Conservation (phyloP, 2,329 filamentous ascomycete genomes). For the Pseudogymnoascus sp. region DNA sequence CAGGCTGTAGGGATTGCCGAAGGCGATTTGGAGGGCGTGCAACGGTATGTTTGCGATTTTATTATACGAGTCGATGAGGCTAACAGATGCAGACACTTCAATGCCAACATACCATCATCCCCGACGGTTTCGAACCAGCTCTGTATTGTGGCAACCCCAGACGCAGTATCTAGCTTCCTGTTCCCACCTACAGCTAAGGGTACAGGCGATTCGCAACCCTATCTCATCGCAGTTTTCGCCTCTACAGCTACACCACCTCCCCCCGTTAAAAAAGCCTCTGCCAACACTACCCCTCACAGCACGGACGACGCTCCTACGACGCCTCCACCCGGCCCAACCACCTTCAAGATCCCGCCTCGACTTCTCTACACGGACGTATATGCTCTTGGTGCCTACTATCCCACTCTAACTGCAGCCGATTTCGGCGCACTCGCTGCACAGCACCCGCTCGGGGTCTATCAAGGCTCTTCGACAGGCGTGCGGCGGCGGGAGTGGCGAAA, state of each 20-base stretch:
- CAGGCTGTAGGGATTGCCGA: slow-evolving; percentile 19
- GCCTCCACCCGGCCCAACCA: slow-evolving; percentile 9
- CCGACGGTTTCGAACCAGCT: slow-evolving; percentile 15
- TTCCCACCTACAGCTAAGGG: neutral
- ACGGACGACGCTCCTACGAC: neutral
- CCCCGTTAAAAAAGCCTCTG: neutral
- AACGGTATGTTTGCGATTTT: slow-evolving; percentile 17
- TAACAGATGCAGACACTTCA: slow-evolving; percentile 19
- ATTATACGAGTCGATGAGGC: neutral
- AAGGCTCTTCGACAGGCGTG: slow-evolving; percentile 21
- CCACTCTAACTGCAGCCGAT: slow-evolving; percentile 10
- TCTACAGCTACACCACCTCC: neutral
- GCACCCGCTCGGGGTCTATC: slow-evolving; percentile 24
- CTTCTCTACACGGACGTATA: slow-evolving; percentile 21
- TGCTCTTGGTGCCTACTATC: slow-evolving; percentile 12
- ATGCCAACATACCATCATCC: slow-evolving; percentile 14
- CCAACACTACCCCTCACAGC: neutral
- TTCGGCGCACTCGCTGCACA: slow-evolving; percentile 16
- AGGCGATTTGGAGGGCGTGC: slow-evolving; percentile 20
- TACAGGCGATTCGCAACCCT: slow-evolving; percentile 16
- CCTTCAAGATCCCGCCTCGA: slow-evolving; percentile 19
- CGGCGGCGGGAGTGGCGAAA: slow-evolving; percentile 21
- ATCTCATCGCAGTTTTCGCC: slow-evolving; percentile 12
- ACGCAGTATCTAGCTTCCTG: slow-evolving; percentile 16
- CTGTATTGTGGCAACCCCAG: slow-evolving; percentile 20